Evolutionary conservation across 805 yeast genomes (phyloP).

Genomic region (Nakazawaea populi): DNA sequence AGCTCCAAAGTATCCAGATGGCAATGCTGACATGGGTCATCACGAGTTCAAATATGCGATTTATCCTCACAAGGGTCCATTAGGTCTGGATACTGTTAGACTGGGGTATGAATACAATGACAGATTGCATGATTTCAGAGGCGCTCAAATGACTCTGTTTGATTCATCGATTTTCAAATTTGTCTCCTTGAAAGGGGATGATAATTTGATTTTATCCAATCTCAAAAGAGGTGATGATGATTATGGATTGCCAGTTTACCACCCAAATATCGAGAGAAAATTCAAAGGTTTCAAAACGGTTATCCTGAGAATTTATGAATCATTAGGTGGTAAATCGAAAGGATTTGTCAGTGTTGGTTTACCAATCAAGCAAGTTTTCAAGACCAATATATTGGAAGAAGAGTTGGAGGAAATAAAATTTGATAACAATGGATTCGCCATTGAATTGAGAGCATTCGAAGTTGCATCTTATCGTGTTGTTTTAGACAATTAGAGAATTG

Average conservation of each 20-base stretch:
- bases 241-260: conserved; percentile 38
- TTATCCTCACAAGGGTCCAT: conserved; percentile 71
- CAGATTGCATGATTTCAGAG: conserved; percentile 17
- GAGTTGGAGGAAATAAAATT: conserved; percentile 34
- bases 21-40: conserved; percentile 86
- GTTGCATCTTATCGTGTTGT: conserved; percentile 57
- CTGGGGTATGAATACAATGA: conserved; percentile 80
- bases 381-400: conserved; percentile 57
- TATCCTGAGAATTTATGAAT: conserved; percentile 75
- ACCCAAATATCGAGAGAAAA: conserved; percentile 36
- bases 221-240: conserved; percentile 90
- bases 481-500: conserved; percentile 18
- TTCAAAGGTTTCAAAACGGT: conserved; percentile 42
- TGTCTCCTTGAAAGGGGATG: conserved; percentile 38
- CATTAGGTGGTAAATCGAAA: conserved; percentile 72
- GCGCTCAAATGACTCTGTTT: not conserved
- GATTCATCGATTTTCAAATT: conserved; percentile 12
- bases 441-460: conserved; percentile 70
- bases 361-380: conserved; percentile 40
- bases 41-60: conserved; percentile 82
- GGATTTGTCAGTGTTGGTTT: conserved; percentile 45
- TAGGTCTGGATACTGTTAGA: conserved; percentile 60
- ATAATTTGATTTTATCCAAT: conserved; percentile 62
- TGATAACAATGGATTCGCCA: conserved; percentile 27
- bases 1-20: conserved; percentile 94